phyloP scores from a whole-genome alignment of 2,329 filamentous ascomycete genomes.

The Teratosphaeria nubilosa region DNA sequence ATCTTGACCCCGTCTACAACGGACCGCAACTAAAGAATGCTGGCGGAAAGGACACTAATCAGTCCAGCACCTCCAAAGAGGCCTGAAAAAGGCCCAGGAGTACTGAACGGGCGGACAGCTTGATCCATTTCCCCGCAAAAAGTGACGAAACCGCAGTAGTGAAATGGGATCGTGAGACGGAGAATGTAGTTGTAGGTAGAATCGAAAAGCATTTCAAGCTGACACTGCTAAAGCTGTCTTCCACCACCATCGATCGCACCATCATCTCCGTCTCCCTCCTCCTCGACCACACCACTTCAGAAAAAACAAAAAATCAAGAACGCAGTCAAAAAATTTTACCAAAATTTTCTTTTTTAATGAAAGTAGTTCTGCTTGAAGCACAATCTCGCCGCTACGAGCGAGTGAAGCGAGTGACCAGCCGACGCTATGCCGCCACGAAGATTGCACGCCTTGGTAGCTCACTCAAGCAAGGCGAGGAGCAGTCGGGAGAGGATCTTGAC shows the following conservation, averaged over 20 bases:
- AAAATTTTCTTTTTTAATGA: background rate
- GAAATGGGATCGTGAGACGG: too few species aligned
- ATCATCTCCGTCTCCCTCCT: background rate
- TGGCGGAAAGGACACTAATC: too few species aligned
- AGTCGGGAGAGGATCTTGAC: background rate
- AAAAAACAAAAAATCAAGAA: background rate
- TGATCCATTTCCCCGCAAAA: too few species aligned
- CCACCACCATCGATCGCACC: background rate
- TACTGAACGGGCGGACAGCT: too few species aligned
- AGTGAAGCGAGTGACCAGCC: background rate
- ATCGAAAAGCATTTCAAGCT: background rate
- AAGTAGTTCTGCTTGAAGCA: background rate
- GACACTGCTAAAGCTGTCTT: background rate
- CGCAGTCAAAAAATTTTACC: background rate
- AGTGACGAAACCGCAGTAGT: too few species aligned
- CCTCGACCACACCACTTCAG: background rate
- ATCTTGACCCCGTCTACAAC: too few species aligned
- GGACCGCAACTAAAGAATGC: too few species aligned
- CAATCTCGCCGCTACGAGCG: background rate
- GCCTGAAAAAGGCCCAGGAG: too few species aligned
- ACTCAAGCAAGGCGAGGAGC: background rate
- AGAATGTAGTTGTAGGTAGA: background rate
- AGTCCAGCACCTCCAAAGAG: too few species aligned
- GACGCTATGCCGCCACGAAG: background rate
- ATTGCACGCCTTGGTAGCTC: background rate